Evolutionary conservation across 176 grass and related monocot species (phyloP).

Genomic region (Calamus simplicifolius): DNA sequence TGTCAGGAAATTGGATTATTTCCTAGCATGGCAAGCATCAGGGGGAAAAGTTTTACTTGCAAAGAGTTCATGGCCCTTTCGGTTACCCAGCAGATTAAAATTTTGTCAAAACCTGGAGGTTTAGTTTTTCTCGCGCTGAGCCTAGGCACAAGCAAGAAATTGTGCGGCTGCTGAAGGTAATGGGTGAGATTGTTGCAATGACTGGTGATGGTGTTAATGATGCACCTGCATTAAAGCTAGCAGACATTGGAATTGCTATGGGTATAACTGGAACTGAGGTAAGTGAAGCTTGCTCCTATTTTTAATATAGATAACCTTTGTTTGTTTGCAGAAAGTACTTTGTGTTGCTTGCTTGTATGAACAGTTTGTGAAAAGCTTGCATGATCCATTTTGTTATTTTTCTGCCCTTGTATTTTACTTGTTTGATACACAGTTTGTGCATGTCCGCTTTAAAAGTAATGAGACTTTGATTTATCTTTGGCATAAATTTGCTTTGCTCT

Average conservation of each 20-base stretch:
- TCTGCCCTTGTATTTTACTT: too few relatives aligned
- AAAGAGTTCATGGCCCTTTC: slow-evolving; percentile 74
- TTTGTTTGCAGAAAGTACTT: too few relatives aligned
- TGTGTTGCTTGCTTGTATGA: too few relatives aligned
- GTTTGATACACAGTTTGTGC: too few relatives aligned
- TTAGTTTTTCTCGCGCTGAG: slow-evolving; percentile 83
- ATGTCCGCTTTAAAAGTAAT: too few relatives aligned
- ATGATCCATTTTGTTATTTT: too few relatives aligned
- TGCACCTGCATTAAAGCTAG: slow-evolving; percentile 87
- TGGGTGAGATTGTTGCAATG: slow-evolving; percentile 97
- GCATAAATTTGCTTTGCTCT: too few relatives aligned
- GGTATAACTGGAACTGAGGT: slow-evolving; percentile 97
- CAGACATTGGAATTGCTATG: slow-evolving; percentile 94
- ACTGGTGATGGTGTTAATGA: slow-evolving; percentile 98
- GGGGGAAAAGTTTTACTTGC: slow-evolving; percentile 59
- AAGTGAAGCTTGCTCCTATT: not conserved
- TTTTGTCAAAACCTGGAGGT: slow-evolving; percentile 52
- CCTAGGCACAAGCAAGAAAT: slow-evolving; percentile 98
- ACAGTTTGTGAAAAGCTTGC: too few relatives aligned
- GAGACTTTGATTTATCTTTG: too few relatives aligned
- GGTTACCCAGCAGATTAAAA: slow-evolving; percentile 46
- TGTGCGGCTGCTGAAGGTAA: slow-evolving; percentile 84
- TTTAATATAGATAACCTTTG: too few relatives aligned
- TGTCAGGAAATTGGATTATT: slow-evolving; percentile 88
- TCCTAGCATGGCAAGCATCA: slow-evolving; percentile 43